Conservation (phyloP, 257 asterid species). For the Solanum chiquidenum region DNA sequence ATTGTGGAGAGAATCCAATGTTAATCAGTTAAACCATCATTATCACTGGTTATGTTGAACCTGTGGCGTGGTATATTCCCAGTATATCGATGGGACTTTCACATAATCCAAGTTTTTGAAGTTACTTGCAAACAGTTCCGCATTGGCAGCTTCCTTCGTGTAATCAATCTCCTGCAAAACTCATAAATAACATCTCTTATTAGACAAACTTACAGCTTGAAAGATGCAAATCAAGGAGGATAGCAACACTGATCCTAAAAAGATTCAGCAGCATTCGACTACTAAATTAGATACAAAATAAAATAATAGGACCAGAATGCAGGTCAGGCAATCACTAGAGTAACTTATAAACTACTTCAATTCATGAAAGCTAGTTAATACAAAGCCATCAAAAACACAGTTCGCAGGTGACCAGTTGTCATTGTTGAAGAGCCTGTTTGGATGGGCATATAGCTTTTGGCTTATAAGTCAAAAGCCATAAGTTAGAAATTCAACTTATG, state of each 20-base stretch:
- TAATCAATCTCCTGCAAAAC: constrained; percentile 74
- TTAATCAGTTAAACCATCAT: not conserved
- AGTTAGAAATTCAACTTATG: not conserved
- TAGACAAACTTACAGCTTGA: not conserved
- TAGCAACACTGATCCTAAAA: not conserved
- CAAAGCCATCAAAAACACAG: not conserved
- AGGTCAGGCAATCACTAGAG: not conserved
- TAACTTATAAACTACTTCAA: not conserved
- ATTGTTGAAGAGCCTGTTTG: not conserved
- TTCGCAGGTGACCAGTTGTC: not conserved
- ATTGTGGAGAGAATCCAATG: constrained; percentile 2
- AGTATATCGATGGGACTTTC: constrained; percentile 70
- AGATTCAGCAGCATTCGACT: not conserved
- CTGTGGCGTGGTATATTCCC: constrained; percentile 95
- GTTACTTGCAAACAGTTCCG: constrained; percentile 64
- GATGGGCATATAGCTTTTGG: not conserved
- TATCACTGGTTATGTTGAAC: constrained; percentile 22
- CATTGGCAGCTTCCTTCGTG: constrained; percentile 80
- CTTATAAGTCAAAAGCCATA: not conserved
- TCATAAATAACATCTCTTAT: not conserved
- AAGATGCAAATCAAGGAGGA: not conserved
- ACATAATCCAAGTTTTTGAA: constrained; percentile 74
- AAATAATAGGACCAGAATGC: not conserved
- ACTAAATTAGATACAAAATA: not conserved
- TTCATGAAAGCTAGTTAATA: not conserved